Evolutionary conservation across 2,329 filamentous ascomycete genomes (phyloP), one percentile per base, ranked within the genome.

Genomic region (Trematosphaeria pertusa): DNA sequence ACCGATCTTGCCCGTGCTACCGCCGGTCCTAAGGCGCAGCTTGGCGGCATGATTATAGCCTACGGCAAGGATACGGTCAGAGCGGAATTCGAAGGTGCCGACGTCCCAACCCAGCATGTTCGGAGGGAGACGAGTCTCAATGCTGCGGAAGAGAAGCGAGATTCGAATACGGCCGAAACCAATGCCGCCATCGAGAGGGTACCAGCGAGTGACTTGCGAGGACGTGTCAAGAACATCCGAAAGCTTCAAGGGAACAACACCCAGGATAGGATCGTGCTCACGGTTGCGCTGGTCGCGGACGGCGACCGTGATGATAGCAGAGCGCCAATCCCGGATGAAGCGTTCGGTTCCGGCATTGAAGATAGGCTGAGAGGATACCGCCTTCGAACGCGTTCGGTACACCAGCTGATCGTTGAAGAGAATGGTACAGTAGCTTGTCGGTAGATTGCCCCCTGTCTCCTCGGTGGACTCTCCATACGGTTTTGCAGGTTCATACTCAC

Each of bases 271-370:
- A 57, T 97, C 94, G 61, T 97, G 93, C 73, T 99, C 87, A 43
- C 93, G 83, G 71, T 97, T 89, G 24, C 93, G 85, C 9, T 88
- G 86, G 67, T 97, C 93, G 19, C 94, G 87, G 12, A 97, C 91
- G 1, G 90, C 89, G 38, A 97, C 81, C 0, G 92, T 97, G 43
- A 96, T 81, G 46, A 97, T 88, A 35, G 84, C 82, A 14, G 89
- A 94, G 54, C 91, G 83, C 94, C 94, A 99, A 66, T 99, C 93
- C 17, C 93, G 87, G 21, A 97, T 78, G 61, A 97, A 97, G 10
- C 88, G 84, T 67, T 99, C 94, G 0, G 92, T 97, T 49, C 93
- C 93, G 3, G 94, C 92, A 61, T 97, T 97, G 81, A 96, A 97
- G 55, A 97, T 97, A 1, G 94, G 94, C 69, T 95, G 92, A 41